phyloP scores from a whole-genome alignment of 192 early-diverging fungal species.

The Rhizophagus sp. region DNA sequence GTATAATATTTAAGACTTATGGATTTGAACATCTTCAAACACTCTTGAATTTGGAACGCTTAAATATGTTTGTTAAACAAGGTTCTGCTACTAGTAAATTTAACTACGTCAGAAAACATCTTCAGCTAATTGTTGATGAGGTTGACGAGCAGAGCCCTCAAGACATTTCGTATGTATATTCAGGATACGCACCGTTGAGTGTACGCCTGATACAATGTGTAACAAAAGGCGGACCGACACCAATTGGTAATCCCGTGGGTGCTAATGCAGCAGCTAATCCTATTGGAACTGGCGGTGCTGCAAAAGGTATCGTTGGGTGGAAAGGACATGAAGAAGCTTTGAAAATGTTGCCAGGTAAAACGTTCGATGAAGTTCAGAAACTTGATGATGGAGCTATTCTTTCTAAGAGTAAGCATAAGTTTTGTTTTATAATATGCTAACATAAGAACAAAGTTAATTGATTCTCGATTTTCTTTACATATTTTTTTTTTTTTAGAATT shows the following conservation, averaged over 20 bases:
- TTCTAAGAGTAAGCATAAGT: constrained; percentile 41
- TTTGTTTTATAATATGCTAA: neutral
- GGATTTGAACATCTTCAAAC: constrained; percentile 89
- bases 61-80: constrained; percentile 65
- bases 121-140: constrained; percentile 85
- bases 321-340: constrained; percentile 87
- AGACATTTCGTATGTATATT: constrained; percentile 92
- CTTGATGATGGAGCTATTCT: constrained; percentile 51
- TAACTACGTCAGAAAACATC: constrained; percentile 62
- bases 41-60: constrained; percentile 70
- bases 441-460: neutral
- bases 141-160: constrained; percentile 81
- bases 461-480: neutral
- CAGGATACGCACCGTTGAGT: constrained; percentile 90
- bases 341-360: constrained; percentile 72
- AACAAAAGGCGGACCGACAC: constrained; percentile 34
- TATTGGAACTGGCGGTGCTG: constrained; percentile 33
- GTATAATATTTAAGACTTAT: constrained; percentile 67
- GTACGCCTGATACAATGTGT: constrained; percentile 87
- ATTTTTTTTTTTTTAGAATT: constrained; percentile 39
- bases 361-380: constrained; percentile 77
- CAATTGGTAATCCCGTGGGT: constrained; percentile 25
- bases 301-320: constrained; percentile 72
- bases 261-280: constrained; percentile 31
- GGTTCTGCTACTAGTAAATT: constrained; percentile 50